Base-by-base conservation (phyloP, 164 flowering plant genomes). In the Brasenia schreberi region DNA sequence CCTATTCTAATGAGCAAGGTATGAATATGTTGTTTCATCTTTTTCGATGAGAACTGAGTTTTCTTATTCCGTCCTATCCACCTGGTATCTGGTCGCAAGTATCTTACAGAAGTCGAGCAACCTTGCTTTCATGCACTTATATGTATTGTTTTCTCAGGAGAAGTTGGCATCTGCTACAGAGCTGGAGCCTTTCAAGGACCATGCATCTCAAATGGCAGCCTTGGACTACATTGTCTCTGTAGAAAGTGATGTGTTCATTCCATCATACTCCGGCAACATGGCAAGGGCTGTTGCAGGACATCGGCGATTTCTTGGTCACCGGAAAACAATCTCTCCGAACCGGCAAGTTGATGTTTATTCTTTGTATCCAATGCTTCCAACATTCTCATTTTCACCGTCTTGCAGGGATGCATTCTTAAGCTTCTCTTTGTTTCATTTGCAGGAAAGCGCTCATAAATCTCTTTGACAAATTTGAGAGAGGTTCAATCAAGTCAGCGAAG, bases 221-320 rank as follows among this genome's bases (percentile, higher is more conserved):
- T 87, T 94, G 43, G 99, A 94, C 72, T 94, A 87, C 77, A 94
- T 94, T 69, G 99, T 94, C 43, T 86, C 99, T 3, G 86, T 94
- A 64, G 97, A 91, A 72, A 94, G 99, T 75, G 96, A 91, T 70
- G 87, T 94, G 42, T 94, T 94, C 65, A 83, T 94, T 66, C 95
- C 99, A 52, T 80, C 99, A 18, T 89, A 94, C 78, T 86, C 92
- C 42, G 99, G 99, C 56, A 91, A 94, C 81, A 94, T 94, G 99
- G 99, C 97, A 65, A 85, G 87, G 73, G 96, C 99, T 65, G 97
- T 89, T 71, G 97, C 86, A 76, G 99, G 99, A 63, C 99, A 94
- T 71, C 95, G 99, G 23, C 91, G 99, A 64, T 94, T 82, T 73
- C 78, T 91, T 23, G 99, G 97, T 42, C 99, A 91, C 63, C 78